Base-by-base conservation (phyloP, 345 rosid genomes). In the Camelina hispida region DNA sequence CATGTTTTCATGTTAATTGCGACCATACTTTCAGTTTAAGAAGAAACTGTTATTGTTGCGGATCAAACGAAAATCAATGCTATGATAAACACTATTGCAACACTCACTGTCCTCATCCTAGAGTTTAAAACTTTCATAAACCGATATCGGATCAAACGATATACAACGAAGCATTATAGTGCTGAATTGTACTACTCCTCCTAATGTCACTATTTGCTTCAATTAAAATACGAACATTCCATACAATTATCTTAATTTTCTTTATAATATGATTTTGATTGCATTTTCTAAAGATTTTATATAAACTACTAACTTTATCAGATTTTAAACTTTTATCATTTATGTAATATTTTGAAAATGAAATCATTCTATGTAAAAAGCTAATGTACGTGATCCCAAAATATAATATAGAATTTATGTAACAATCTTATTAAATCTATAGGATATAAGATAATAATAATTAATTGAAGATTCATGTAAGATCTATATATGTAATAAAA, bases 21-120 rank as follows among this genome's bases (percentile, higher is more conserved):
- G 2, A 32, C 18, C 57, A 18, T 51, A 1, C 7, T 15, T 44
- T 14, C 16, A 44, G 37, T 34, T 8, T 17, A 18, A 6, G 20
- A 46, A 46, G 50, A 46, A 9, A 47, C 38, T 63, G 54, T 40
- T 63, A 46, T 25, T 63, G 54, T 1, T 63, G 68, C 38, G 6
- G 14, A 9, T 25, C 20, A 14, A 4, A 14, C 1, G 22, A 5
- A 63, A 14, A 25, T 25, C 20, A 9, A 14, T 63, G 68, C 37
- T 43, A 4, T 0, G 38, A 63, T 23, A 53, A 13, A 43, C 2
- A 42, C 12, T 2, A 7, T 43, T 63, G 53, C 53, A 63, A 43
- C 22, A 12, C 37, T 12, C 0, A 43, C 15, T 63, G 68, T 43
- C 51, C 32, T 42, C 18, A 11, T 43, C 20, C 37, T 34, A 51